phyloP scores from a whole-genome alignment of 2,329 filamentous ascomycete species.

The Corynespora cassiicola region DNA sequence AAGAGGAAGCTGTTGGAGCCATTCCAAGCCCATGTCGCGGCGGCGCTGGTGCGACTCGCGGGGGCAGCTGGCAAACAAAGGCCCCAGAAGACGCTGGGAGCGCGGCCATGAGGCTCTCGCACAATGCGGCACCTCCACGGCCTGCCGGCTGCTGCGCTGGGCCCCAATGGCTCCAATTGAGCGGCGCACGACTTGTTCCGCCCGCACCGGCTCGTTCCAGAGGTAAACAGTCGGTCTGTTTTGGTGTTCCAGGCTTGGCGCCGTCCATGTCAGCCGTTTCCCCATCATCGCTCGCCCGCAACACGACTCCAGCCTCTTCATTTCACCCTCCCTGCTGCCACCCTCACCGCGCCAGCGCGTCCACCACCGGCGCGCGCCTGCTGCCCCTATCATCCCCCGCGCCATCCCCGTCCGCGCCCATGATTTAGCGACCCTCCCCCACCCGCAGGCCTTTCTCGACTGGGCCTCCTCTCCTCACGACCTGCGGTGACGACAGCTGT shows the following conservation, averaged over 20 bases:
- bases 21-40: too few relatives aligned
- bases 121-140: too few relatives aligned
- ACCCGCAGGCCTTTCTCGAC: constrained; percentile 17
- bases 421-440: constrained; percentile 25
- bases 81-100: too few relatives aligned
- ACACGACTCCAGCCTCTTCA: constrained; percentile 40
- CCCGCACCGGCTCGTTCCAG: constrained; percentile 4
- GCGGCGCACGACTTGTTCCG: too few relatives aligned
- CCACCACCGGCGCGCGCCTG: constrained; percentile 24
- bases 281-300: constrained; percentile 20
- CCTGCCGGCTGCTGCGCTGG: too few relatives aligned
- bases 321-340: constrained; percentile 20
- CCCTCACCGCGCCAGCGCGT: constrained; percentile 30
- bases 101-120: too few relatives aligned
- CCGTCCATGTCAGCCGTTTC: constrained; percentile 26
- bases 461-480: constrained; percentile 11
- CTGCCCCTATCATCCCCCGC: constrained; percentile 15
- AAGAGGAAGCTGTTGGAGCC: too few relatives aligned
- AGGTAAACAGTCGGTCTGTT: constrained; percentile 33
- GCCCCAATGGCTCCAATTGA: too few relatives aligned
- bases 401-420: constrained; percentile 21
- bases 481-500: constrained; percentile 24
- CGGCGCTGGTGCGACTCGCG: too few relatives aligned
- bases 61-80: too few relatives aligned
- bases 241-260: constrained; percentile 33